These are phyloP conservation scores for Diplotaxis tenuifolia DNA, from an alignment of 345 rosid genomes.

Conservation along the genomic window DNA sequence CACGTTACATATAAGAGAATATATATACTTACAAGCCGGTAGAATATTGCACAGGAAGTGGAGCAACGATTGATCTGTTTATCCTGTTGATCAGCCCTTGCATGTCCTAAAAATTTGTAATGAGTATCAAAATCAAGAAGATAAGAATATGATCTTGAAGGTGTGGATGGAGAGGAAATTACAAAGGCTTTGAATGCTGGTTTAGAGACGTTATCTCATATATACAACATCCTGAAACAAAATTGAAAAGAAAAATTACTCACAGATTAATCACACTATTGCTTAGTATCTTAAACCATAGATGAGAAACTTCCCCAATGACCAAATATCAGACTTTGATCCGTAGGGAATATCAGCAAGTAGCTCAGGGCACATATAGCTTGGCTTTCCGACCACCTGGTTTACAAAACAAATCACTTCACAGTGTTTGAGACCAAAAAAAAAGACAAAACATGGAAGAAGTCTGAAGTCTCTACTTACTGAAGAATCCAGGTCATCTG, in stretches of 20 bases:
- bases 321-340: constrained; percentile 97
- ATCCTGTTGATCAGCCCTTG: no score
- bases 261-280: constrained; percentile 24
- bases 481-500: constrained; percentile 94
- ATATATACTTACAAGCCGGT: constrained; percentile 72
- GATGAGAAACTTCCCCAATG: constrained; percentile 59
- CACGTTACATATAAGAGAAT: constrained; percentile 6
- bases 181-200: constrained; percentile 99
- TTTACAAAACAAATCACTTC: neutral
- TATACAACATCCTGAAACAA: constrained; percentile 85
- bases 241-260: constrained; percentile 15
- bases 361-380: constrained; percentile 99
- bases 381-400: constrained; percentile 98
- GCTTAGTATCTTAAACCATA: constrained; percentile 4
- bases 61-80: constrained; percentile 88
- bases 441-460: neutral
- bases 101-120: constrained; percentile 55
- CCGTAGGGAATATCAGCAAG: constrained; percentile 99
- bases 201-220: constrained; percentile 93
- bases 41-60: constrained; percentile 85
- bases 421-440: constrained; percentile 10
- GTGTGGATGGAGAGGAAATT: constrained; percentile 34
- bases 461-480: constrained; percentile 54
- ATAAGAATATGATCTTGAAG: constrained; percentile 11
- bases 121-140: neutral